These are phyloP conservation scores for Mycena leptocephala DNA, from an alignment of 768 basidiomycete genomes.

Conservation along the genomic window DNA sequence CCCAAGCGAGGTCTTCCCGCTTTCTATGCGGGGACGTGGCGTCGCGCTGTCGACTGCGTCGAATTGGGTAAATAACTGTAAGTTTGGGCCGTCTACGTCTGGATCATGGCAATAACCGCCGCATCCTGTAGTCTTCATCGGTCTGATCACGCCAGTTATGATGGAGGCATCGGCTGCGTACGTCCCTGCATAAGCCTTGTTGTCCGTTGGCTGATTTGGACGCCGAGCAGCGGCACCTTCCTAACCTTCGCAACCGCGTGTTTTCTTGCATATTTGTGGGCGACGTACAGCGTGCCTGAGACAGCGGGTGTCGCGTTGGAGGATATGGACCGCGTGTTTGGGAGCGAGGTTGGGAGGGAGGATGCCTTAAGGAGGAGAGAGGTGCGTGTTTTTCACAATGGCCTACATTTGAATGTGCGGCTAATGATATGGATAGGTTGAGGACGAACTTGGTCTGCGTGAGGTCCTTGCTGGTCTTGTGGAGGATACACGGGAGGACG, in stretches of 20 bases:
- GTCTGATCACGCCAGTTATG: conserved; percentile 79
- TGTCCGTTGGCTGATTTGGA: neutral
- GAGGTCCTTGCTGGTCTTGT: conserved; percentile 60
- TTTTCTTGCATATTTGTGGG: conserved; percentile 79
- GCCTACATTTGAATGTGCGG: neutral
- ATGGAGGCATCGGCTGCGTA: conserved; percentile 74
- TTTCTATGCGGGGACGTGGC: conserved; percentile 86
- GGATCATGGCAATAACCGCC: neutral
- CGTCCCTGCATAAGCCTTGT: conserved; percentile 43
- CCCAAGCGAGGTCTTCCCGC: conserved; percentile 87
- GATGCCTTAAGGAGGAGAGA: conserved; percentile 67
- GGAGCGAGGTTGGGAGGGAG: conserved; percentile 69
- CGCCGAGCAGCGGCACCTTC: conserved; percentile 73
- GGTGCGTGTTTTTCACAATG: conserved; percentile 54
- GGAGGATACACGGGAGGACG: conserved; percentile 15
- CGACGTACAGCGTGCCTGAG: conserved; percentile 79
- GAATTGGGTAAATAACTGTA: conserved; percentile 91
- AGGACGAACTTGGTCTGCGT: conserved; percentile 68
- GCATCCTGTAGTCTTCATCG: conserved; percentile 74
- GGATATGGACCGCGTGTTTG: conserved; percentile 82
- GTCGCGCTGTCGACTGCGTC: conserved; percentile 89
- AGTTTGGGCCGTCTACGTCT: conserved; percentile 30
- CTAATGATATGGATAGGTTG: conserved; percentile 60
- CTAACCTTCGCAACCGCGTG: conserved; percentile 77
- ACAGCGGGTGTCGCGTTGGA: conserved; percentile 85